Evolutionary conservation across 257 asterid genomes (phyloP).

Genomic region (Rhazya stricta): DNA sequence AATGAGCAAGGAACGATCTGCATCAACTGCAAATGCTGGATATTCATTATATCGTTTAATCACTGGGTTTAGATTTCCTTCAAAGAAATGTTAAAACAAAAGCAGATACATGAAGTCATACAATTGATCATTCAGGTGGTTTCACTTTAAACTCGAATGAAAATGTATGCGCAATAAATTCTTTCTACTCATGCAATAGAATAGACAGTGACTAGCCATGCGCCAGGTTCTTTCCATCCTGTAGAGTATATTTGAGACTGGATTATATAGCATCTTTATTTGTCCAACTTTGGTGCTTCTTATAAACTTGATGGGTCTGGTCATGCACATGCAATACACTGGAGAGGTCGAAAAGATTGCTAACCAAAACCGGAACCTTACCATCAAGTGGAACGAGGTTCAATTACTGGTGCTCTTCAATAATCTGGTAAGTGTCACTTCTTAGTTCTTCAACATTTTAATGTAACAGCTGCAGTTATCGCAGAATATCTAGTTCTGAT

Average conservation of each 20-base stretch:
- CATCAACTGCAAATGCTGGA: not conserved
- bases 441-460: not conserved
- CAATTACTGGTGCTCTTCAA: not conserved
- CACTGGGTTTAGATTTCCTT: not conserved
- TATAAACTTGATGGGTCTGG: not conserved
- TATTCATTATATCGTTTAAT: not conserved
- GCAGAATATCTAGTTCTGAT: not conserved
- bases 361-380: not conserved
- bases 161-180: not conserved
- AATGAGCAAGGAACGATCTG: not conserved
- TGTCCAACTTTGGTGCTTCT: not conserved
- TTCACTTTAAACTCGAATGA: not conserved
- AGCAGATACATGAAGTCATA: not conserved
- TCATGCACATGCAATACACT: not conserved
- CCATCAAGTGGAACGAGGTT: not conserved
- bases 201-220: not conserved
- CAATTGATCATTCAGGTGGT: not conserved
- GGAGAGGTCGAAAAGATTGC: not conserved
- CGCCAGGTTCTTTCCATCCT: conserved; percentile 1
- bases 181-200: not conserved
- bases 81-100: not conserved
- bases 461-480: not conserved
- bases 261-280: not conserved
- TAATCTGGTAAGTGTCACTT: not conserved
- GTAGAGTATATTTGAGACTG: not conserved